Conservation (phyloP, 257 asterid genomes). For the Prunella vulgaris region DNA sequence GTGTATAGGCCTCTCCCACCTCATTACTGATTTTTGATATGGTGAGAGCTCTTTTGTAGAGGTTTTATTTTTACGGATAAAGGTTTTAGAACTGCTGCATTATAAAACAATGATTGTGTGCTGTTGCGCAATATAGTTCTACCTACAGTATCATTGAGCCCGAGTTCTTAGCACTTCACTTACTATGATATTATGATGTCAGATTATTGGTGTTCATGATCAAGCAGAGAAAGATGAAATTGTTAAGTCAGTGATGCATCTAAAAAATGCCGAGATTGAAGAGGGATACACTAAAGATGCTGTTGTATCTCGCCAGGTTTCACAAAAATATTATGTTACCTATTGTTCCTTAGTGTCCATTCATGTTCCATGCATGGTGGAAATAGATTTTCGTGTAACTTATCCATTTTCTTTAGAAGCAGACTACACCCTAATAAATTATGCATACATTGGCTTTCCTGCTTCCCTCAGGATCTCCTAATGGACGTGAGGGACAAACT, state of each 20-base stretch:
- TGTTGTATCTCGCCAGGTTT: constrained; percentile 81
- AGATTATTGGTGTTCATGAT: constrained; percentile 85
- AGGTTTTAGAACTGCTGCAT: constrained; percentile 9
- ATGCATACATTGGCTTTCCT: constrained; percentile 10
- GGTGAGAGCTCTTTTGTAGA: neutral
- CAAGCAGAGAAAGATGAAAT: constrained; percentile 96
- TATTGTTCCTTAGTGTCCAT: constrained; percentile 8
- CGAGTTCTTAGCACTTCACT: constrained; percentile 11
- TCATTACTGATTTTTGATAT: constrained; percentile 1
- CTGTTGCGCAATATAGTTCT: neutral
- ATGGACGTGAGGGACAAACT: constrained; percentile 97
- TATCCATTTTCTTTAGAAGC: neutral
- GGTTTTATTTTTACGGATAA: neutral
- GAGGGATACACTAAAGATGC: constrained; percentile 93
- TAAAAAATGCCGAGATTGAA: constrained; percentile 79
- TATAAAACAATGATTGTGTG: neutral
- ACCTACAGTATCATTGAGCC: neutral
- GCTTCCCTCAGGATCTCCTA: constrained; percentile 61
- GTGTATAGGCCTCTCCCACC: constrained; percentile 11
- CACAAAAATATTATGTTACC: constrained; percentile 1
- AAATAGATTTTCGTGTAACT: constrained; percentile 2
- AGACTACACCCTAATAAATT: constrained; percentile 12
- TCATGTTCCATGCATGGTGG: constrained; percentile 15
- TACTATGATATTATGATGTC: constrained; percentile 29
- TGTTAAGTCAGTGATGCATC: constrained; percentile 83